Evolutionary conservation across 345 rosid genomes (phyloP).

Genomic region (Tarenaya hassleriana): DNA sequence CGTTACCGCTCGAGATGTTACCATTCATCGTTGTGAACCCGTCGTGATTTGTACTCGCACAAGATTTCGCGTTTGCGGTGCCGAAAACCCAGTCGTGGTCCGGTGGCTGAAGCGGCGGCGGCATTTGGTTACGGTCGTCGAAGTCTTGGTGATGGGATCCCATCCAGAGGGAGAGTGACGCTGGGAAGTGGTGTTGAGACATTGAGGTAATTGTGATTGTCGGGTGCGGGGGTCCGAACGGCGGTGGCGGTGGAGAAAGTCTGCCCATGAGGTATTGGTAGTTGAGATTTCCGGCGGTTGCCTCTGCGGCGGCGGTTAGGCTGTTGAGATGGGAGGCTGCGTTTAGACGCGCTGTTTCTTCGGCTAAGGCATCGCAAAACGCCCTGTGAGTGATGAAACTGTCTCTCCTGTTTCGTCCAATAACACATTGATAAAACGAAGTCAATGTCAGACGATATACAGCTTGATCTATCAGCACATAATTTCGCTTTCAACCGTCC

Average conservation of each 20-base stretch:
- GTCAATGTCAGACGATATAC: too few species aligned
- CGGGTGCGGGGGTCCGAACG: constrained; percentile 29
- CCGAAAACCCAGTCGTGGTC: constrained; percentile 48
- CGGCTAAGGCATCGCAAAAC: constrained; percentile 94
- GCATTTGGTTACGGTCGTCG: not conserved
- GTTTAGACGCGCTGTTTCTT: constrained; percentile 83
- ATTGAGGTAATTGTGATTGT: constrained; percentile 1
- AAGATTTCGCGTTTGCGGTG: constrained; percentile 17
- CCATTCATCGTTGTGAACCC: constrained; percentile 26
- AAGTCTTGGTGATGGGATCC: constrained; percentile 17
- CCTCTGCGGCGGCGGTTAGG: constrained; percentile 17
- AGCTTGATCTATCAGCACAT: too few species aligned
- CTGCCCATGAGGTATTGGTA: constrained; percentile 59
- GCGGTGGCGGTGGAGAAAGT: constrained; percentile 40
- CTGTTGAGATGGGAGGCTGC: constrained; percentile 48
- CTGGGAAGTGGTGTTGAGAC: not conserved
- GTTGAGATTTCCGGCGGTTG: constrained; percentile 25
- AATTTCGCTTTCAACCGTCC: too few species aligned
- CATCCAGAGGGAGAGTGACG: constrained; percentile 29
- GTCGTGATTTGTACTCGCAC: constrained; percentile 17
- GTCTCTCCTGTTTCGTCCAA: constrained; percentile 57
- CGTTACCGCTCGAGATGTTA: constrained; percentile 18
- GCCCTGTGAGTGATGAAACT: constrained; percentile 96
- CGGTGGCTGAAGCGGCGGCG: constrained; percentile 25
- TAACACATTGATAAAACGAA: constrained; percentile 4